Evolutionary conservation across 495 filamentous ascomycete species (phyloP), one percentile per base, ranked within the genome.

Genomic region (Tuber borchii): DNA sequence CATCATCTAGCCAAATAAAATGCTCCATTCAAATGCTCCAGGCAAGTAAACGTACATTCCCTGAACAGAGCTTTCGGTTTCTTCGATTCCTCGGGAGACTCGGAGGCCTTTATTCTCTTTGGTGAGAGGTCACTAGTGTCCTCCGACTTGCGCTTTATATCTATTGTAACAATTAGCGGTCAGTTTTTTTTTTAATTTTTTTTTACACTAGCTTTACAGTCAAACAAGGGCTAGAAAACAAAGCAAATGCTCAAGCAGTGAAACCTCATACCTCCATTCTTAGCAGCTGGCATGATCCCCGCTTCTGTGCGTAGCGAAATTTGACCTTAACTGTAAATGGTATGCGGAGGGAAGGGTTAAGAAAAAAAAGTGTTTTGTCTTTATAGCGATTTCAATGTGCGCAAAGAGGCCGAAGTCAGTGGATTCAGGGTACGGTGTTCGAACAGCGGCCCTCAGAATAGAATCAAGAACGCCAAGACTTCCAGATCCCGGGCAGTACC

Each of bases 81-180:
- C 76, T 81, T 83, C 74, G 73, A 76, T 48, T 79, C 81, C 56
- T 83, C 81, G 26, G 75, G 72, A 2, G 74, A 75, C 61, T 82
- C 81, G 4, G 78, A 78, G 8, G 76, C 72, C 69, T 83, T 83
- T 43, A 81, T 68, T 42, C 81, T 69, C 31, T 83, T 83, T 5
- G 80, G 77, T 10, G 80, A 82, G 46, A 80, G 72, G 17, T 79
- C 80, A 12, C 73, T 46, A 34, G 61, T 61, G 69, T 82, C 81
- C 43, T 83, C 81, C 2, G 74, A 81, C 71, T 83, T 83, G 39
- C 81, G 81, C 51, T 83, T 83, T 73, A 81, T 74, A 70, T 78
- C 81, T 82, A 61, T 65, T 9, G 14, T 7, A 17, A 14, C 26
- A 17, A 19, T 17, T 34, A 1, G 34, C 17, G 26, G 56, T 65